Evolutionary conservation across 306 rosid genomes (phyloP).

Genomic region (Quercus suber): DNA sequence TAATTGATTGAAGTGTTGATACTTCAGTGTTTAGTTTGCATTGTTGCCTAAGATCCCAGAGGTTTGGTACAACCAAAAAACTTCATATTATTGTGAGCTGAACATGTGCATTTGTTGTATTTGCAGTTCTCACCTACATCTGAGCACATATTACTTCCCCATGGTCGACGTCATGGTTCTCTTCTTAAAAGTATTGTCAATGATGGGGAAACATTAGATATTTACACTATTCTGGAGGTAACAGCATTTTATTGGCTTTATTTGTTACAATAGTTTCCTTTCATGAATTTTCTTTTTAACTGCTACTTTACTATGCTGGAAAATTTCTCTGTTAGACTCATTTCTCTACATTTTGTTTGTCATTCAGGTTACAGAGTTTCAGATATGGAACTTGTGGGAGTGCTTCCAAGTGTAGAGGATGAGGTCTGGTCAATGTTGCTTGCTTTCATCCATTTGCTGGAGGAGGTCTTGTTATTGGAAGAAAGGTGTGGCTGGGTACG

Average conservation of each 20-base stretch:
- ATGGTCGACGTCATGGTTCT: constrained; percentile 53
- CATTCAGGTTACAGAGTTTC: constrained; percentile 49
- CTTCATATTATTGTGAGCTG: neutral
- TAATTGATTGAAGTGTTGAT: neutral
- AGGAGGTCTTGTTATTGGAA: constrained; percentile 95
- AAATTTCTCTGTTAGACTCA: constrained; percentile 13
- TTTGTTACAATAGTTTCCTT: neutral
- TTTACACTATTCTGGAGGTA: constrained; percentile 97
- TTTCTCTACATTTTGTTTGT: neutral
- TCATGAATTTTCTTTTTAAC: constrained; percentile 9
- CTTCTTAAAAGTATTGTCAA: constrained; percentile 78
- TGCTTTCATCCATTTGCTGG: constrained; percentile 96
- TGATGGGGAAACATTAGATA: constrained; percentile 87
- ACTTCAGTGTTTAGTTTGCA: too few relatives aligned
- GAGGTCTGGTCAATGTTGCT: constrained; percentile 83
- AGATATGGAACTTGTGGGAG: constrained; percentile 95
- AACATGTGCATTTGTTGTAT: constrained; percentile 28
- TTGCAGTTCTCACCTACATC: constrained; percentile 53
- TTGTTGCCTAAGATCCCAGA: neutral
- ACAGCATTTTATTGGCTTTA: constrained; percentile 5
- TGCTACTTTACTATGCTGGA: neutral
- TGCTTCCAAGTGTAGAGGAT: constrained; percentile 96
- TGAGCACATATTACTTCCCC: constrained; percentile 53
- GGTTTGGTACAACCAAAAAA: constrained; percentile 8
- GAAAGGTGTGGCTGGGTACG: constrained; percentile 55